Percentiles rank a stretch among this genome's conserved stretches.
Evolutionary conservation across 352 stramenopile species (phyloP).

Genomic region (Phytophthora crassamura): DNA sequence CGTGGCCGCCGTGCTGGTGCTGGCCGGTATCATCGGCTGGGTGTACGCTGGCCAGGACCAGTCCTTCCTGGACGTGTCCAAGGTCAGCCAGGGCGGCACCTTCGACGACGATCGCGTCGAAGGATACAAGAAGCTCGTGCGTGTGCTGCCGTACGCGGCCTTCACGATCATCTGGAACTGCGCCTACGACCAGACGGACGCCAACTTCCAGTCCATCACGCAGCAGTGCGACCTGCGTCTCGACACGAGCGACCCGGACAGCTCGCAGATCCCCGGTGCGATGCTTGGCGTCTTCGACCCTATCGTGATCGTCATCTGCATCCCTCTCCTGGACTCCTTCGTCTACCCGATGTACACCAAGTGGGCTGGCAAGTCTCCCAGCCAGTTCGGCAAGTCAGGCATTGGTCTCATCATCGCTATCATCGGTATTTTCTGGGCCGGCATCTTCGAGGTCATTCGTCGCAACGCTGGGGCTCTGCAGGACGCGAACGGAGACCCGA

Average conservation of each 20-base stretch:
- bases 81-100: slow-evolving; percentile 47
- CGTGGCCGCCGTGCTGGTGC: slow-evolving; percentile 42
- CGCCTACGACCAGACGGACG: slow-evolving; percentile 64
- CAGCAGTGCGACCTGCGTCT: slow-evolving; percentile 64
- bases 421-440: slow-evolving; percentile 46
- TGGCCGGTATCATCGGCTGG: slow-evolving; percentile 57
- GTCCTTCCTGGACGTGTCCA: slow-evolving; percentile 58
- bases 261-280: slow-evolving; percentile 50
- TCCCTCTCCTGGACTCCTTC: slow-evolving; percentile 44
- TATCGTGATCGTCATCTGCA: slow-evolving; percentile 43
- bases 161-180: slow-evolving; percentile 70
- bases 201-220: too few relatives aligned
- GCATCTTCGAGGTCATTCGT: slow-evolving; percentile 52
- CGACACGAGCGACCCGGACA: slow-evolving; percentile 30
- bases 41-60: slow-evolving; percentile 51
- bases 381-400: slow-evolving; percentile 35
- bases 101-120: slow-evolving; percentile 50
- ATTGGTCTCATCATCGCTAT: slow-evolving; percentile 40
- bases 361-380: slow-evolving; percentile 34
- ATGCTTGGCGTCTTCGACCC: slow-evolving; percentile 57
- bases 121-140: slow-evolving; percentile 60
- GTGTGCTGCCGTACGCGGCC: slow-evolving; percentile 53
- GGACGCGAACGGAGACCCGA: slow-evolving; percentile 28
- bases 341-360: slow-evolving; percentile 48
- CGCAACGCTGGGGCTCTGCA: slow-evolving; percentile 41